A percentile compares a stretch with the other conserved stretches of the same genome.
Conservation (phyloP, 768 basidiomycete species). For the Tylopilus vinaceipallidus region DNA sequence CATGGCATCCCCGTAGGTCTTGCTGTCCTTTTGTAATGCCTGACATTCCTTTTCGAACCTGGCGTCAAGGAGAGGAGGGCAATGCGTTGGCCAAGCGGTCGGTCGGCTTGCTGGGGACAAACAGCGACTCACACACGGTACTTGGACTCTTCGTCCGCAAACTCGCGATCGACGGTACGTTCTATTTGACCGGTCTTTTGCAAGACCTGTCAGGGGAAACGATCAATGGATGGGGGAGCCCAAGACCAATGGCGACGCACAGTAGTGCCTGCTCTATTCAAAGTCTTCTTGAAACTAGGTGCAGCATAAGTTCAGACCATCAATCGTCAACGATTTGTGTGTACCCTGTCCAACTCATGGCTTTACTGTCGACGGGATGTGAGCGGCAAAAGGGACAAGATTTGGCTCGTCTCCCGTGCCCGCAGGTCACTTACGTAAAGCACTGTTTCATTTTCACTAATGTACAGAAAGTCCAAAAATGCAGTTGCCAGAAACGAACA, state of each 20-base stretch:
- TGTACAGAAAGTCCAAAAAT: constrained; percentile 2
- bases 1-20: constrained; percentile 93
- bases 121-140: constrained; percentile 79
- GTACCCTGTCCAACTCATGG: constrained; percentile 60
- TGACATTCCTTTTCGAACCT: constrained; percentile 98
- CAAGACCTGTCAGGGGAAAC: constrained; percentile 56
- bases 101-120: too few species aligned
- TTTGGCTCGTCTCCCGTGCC: too few species aligned
- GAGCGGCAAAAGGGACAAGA: background rate
- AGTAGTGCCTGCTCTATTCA: constrained; percentile 90
- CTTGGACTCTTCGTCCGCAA: constrained; percentile 87
- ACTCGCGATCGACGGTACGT: constrained; percentile 91
- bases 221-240: constrained; percentile 1
- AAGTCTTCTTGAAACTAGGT: constrained; percentile 85
- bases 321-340: background rate
- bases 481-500: background rate
- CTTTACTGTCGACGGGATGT: background rate
- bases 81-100: background rate
- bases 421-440: constrained; percentile 19
- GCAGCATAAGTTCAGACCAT: background rate
- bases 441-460: background rate
- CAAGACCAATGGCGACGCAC: constrained; percentile 40
- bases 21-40: constrained; percentile 91
- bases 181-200: constrained; percentile 99
- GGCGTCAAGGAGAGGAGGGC: background rate